These are phyloP conservation scores for Oenanthe sinensis DNA, from an alignment of 129 eudicot species.

Conservation along the genomic window DNA sequence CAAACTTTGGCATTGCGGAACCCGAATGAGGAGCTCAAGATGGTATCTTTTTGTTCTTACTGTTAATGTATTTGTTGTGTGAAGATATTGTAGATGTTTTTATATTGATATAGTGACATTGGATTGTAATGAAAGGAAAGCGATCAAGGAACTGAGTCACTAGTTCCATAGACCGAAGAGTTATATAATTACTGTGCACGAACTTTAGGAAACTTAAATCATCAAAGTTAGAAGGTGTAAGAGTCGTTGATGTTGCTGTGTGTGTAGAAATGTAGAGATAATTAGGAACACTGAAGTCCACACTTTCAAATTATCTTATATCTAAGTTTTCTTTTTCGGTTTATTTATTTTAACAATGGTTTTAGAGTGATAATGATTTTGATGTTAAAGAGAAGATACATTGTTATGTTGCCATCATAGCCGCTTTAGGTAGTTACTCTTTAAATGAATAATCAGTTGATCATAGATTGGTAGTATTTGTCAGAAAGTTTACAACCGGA, in stretches of 20 bases:
- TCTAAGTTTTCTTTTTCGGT: background rate
- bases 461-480: background rate
- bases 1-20: slow-evolving; percentile 17
- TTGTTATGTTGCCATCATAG: background rate
- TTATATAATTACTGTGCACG: background rate
- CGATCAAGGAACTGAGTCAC: background rate
- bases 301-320: background rate
- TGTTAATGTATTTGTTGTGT: background rate
- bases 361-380: background rate
- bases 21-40: slow-evolving; percentile 64
- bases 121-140: background rate
- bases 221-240: background rate
- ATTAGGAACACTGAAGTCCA: background rate
- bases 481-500: slow-evolving; percentile 1
- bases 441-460: background rate
- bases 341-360: background rate
- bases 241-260: background rate
- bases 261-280: background rate
- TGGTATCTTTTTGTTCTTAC: slow-evolving; percentile 33
- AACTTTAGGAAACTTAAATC: background rate
- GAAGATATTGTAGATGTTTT: background rate
- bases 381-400: background rate
- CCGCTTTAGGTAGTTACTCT: background rate
- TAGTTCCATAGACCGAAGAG: too few relatives aligned
- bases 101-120: background rate